Evolutionary conservation across 352 stramenopile species (phyloP), one percentile per base, ranked within the genome.

Genomic region (Phytopythium boreale): DNA sequence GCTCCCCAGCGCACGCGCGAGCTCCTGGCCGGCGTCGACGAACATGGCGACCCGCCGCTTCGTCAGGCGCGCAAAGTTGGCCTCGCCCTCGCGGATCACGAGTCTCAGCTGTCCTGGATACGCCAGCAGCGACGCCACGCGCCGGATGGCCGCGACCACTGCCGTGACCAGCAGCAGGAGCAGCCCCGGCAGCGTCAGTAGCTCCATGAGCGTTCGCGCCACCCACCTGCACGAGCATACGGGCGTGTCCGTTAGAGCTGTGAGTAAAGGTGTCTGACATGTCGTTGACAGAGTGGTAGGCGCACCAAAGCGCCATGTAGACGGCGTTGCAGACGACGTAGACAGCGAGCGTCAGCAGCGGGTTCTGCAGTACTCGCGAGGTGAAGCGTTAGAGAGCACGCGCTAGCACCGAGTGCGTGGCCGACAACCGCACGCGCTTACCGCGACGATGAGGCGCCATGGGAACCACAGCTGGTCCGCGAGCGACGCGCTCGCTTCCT

Each of bases 41-140:
- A 89, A 83, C 68, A 93, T 85, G 24, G 83, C 76, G 8, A 96
- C 63, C 10, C 84, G 79, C 7, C 82, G 80, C 68, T 89, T 89
- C 6, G 75, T 84, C 49, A 94, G 69, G 10, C 82, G 73, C 50
- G 84, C 80, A 29, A 93, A 96, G 52, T 78, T 93, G 64, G 74
- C 73, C 64, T 96, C 87, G 0, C 85, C 85, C 59, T 96, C 87
- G 55, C 87, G 79, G 47, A 89, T 87, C 37, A 96, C 85, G 36
- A 96, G 69, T 27, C 74, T 67, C 27, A 96, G 65, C 41, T 96
- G 87, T 2, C 87, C 87, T 0, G 87, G 87, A 55, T 83, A 96
- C 39, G 78, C 77, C 61, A 93, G 73, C 37, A 89, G 68, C 24
- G 78, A 82, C 27, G 80, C 73, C 19, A 93, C 63, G 4, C 76